Percentiles rank a stretch among this genome's conserved stretches.
Conservation (phyloP, 129 eudicot genomes). For the Pseudognaphalium luteoalbum region DNA sequence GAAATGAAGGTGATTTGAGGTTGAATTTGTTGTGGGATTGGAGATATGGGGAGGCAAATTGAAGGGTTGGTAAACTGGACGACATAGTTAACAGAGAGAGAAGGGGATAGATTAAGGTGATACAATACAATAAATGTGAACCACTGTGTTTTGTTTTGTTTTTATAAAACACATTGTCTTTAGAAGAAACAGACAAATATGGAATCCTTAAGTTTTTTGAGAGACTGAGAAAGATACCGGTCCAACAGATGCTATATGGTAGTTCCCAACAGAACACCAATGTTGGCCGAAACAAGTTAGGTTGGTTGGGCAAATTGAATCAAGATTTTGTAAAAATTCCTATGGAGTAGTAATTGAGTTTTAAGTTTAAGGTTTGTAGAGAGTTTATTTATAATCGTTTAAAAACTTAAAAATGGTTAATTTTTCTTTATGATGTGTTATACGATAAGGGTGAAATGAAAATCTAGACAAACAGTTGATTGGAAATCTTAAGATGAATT, state of each 20-base stretch:
- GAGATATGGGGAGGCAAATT: conserved; percentile 37
- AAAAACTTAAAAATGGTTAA: too few species aligned
- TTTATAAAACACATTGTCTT: neutral
- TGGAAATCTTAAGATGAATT: too few species aligned
- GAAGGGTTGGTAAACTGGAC: conserved; percentile 40
- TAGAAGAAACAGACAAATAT: neutral
- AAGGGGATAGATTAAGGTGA: neutral
- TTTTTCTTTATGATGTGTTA: too few species aligned
- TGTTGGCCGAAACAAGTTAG: neutral
- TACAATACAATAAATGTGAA: conserved; percentile 24
- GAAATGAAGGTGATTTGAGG: conserved; percentile 15
- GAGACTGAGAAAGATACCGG: neutral
- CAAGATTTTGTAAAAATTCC: too few species aligned
- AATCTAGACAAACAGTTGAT: too few species aligned
- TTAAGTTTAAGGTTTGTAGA: too few species aligned
- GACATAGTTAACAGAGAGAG: conserved; percentile 21
- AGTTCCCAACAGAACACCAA: neutral
- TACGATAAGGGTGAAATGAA: too few species aligned
- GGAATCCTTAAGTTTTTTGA: neutral
- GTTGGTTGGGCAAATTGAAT: too few species aligned
- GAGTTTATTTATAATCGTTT: too few species aligned
- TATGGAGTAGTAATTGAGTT: too few species aligned
- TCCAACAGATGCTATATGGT: neutral
- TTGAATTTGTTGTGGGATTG: conserved; percentile 35
- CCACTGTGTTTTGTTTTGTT: neutral